These are phyloP conservation scores for Trichoderma guizhouense DNA, from an alignment of 2,329 filamentous ascomycete species.

Conservation along the genomic window DNA sequence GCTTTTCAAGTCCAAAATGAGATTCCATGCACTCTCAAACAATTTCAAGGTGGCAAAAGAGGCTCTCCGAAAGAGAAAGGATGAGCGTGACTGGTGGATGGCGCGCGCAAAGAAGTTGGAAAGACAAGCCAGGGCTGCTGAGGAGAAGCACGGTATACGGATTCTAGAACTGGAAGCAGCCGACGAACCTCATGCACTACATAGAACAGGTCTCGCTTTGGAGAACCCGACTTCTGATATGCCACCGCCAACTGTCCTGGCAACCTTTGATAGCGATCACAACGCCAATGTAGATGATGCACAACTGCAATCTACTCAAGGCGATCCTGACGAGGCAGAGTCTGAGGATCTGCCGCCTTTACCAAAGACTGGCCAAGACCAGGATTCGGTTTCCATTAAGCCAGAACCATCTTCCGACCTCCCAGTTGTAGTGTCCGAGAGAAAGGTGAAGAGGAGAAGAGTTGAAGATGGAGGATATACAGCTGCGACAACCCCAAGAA, in stretches of 20 bases:
- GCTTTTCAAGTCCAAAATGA: slow-evolving; percentile 38
- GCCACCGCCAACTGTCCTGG: background rate
- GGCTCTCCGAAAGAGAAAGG: slow-evolving; percentile 39
- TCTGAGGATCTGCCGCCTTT: slow-evolving; percentile 26
- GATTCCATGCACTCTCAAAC: slow-evolving; percentile 39
- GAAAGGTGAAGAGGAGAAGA: slow-evolving; percentile 48
- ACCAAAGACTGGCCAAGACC: slow-evolving; percentile 11
- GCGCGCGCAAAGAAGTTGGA: slow-evolving; percentile 43
- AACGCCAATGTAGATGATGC: slow-evolving; percentile 19
- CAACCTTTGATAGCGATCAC: slow-evolving; percentile 18
- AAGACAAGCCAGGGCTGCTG: slow-evolving; percentile 41
- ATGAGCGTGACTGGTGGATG: slow-evolving; percentile 44
- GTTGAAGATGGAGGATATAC: slow-evolving; percentile 26
- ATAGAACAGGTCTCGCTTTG: slow-evolving; percentile 20
- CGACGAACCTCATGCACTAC: background rate
- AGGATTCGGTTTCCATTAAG: slow-evolving; percentile 37
- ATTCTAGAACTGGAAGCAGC: slow-evolving; percentile 27
- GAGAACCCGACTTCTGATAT: slow-evolving; percentile 14
- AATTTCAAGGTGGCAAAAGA: slow-evolving; percentile 42
- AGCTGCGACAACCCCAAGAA: slow-evolving; percentile 27
- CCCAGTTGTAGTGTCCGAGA: slow-evolving; percentile 50
- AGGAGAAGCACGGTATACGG: slow-evolving; percentile 35
- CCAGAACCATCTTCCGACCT: slow-evolving; percentile 53
- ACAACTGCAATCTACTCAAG: slow-evolving; percentile 21
- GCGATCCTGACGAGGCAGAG: slow-evolving; percentile 17